These are phyloP conservation scores for Vigna reflexopilosa DNA, from an alignment of 306 rosid species.

Conservation along the genomic window DNA sequence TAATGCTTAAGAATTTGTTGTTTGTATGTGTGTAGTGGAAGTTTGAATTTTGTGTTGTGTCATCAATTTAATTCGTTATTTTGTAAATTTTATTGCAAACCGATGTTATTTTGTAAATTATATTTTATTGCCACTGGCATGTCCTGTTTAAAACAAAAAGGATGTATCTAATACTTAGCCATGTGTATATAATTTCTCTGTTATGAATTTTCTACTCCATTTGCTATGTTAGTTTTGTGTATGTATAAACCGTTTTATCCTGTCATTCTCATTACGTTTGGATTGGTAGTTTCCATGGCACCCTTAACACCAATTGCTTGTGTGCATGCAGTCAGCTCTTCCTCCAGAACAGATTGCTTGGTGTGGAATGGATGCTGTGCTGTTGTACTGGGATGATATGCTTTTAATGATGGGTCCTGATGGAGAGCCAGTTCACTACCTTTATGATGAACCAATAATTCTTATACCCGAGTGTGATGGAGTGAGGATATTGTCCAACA, in stretches of 20 bases:
- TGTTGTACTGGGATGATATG: constrained; percentile 96
- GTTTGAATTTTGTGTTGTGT: constrained; percentile 21
- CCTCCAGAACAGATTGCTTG: constrained; percentile 93
- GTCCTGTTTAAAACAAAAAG: constrained; percentile 24
- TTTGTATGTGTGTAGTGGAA: background rate
- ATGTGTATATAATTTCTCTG: constrained; percentile 17
- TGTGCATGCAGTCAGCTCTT: constrained; percentile 75
- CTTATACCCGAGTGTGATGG: constrained; percentile 97
- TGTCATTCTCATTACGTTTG: constrained; percentile 13
- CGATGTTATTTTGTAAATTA: no score
- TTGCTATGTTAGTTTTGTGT: background rate
- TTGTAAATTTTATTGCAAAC: constrained; percentile 33
- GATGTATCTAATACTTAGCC: background rate
- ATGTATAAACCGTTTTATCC: background rate
- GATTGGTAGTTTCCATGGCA: constrained; percentile 30
- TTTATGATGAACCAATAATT: constrained; percentile 85
- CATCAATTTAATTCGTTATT: constrained; percentile 3
- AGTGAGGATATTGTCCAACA: constrained; percentile 91
- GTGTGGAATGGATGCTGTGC: constrained; percentile 99
- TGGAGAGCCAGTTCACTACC: constrained; percentile 87
- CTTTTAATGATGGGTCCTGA: constrained; percentile 97
- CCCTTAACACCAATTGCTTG: constrained; percentile 40
- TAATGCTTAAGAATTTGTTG: background rate
- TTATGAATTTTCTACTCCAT: background rate
- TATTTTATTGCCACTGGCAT: background rate